phyloP scores from a whole-genome alignment of 1,284 basidiomycete species.

The Cystobasidium sp. region DNA sequence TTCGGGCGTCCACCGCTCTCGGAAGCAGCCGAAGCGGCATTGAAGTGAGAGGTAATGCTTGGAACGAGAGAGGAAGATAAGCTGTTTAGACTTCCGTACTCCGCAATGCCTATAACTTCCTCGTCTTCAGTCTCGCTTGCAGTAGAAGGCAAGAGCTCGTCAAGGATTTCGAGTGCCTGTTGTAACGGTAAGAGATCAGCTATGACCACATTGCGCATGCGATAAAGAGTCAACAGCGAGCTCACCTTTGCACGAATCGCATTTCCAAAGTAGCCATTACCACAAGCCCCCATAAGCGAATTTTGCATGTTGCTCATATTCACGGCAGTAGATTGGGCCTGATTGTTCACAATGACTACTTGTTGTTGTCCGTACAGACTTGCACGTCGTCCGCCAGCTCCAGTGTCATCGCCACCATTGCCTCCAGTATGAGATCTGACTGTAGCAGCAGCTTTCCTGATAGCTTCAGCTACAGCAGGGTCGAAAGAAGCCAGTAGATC shows the following conservation, averaged over 20 bases:
- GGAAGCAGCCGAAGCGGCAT: not conserved
- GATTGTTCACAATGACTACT: not conserved
- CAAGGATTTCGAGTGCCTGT: slow-evolving; percentile 9
- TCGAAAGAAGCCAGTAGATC: slow-evolving; percentile 15
- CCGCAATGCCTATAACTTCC: slow-evolving; percentile 54
- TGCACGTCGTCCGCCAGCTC: not conserved
- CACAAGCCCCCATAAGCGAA: slow-evolving; percentile 35
- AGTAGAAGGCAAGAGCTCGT: slow-evolving; percentile 12
- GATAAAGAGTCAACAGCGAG: too few relatives aligned
- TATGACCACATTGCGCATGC: too few relatives aligned
- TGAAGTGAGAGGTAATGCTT: slow-evolving; percentile 54
- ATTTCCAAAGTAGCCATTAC: slow-evolving; percentile 40
- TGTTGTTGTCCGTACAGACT: not conserved
- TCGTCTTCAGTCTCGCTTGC: slow-evolving; percentile 2
- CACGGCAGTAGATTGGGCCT: not conserved
- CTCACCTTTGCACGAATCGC: slow-evolving; percentile 30
- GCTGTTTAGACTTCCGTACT: slow-evolving; percentile 57
- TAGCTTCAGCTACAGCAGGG: slow-evolving; percentile 22
- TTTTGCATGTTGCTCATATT: slow-evolving; percentile 12
- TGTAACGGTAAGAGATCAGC: not conserved
- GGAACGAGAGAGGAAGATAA: slow-evolving; percentile 55
- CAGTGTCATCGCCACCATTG: not conserved
- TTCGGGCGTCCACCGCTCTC: slow-evolving; percentile 35
- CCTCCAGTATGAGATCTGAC: slow-evolving; percentile 9
- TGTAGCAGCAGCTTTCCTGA: slow-evolving; percentile 30